Evolutionary conservation across 192 early-diverging fungal species (phyloP).

Genomic region (Coemansia sp.): DNA sequence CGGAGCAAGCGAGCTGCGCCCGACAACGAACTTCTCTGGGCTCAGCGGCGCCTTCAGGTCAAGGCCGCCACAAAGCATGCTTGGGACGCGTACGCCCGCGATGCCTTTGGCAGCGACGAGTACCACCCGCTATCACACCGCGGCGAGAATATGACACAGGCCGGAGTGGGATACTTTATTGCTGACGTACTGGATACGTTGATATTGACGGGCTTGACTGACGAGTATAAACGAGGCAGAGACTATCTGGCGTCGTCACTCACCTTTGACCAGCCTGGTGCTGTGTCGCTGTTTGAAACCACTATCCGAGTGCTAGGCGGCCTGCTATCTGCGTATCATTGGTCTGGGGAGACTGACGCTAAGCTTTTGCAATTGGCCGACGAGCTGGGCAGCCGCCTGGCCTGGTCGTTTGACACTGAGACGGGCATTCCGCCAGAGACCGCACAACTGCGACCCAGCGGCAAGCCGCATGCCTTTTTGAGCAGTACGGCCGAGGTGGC

Average conservation of each 20-base stretch:
- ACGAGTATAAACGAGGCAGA: conserved; percentile 73
- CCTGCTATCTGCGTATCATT: conserved; percentile 74
- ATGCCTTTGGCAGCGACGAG: conserved; percentile 87
- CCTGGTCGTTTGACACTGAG: conserved; percentile 61
- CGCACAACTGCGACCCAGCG: conserved; percentile 26
- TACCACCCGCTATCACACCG: conserved; percentile 71
- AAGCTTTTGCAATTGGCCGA: conserved; percentile 69
- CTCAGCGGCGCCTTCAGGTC: conserved; percentile 60
- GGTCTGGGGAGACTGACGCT: conserved; percentile 58
- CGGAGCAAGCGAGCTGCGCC: not conserved
- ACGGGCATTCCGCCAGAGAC: conserved; percentile 49
- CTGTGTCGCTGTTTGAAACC: conserved; percentile 80
- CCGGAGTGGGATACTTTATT: conserved; percentile 78
- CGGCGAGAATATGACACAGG: conserved; percentile 65
- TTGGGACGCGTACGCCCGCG: conserved; percentile 78
- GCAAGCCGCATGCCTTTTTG: conserved; percentile 19
- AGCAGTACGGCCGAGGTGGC: conserved; percentile 69
- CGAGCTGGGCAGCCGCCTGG: conserved; percentile 75
- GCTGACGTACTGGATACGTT: conserved; percentile 90
- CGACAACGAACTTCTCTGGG: conserved; percentile 31
- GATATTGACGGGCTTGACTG: conserved; percentile 70
- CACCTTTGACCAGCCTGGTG: conserved; percentile 63
- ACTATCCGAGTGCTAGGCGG: conserved; percentile 88
- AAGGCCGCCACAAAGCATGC: conserved; percentile 71
- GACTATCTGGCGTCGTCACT: conserved; percentile 67